These are phyloP conservation scores for Ogataea sp. DNA, from an alignment of 805 yeast species.

Conservation along the genomic window DNA sequence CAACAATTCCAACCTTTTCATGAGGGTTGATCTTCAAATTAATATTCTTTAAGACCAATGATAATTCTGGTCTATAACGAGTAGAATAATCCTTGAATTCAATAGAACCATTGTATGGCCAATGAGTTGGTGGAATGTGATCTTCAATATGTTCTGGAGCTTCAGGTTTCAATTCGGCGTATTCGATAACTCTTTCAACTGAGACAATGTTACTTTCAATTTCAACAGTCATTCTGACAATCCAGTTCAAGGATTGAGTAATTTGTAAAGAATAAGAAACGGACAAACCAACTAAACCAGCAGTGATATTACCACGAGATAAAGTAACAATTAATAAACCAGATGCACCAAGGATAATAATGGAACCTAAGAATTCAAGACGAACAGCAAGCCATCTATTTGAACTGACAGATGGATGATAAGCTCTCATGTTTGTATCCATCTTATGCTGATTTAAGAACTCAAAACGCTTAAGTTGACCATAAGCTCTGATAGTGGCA, in stretches of 20 bases:
- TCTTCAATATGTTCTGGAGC: slow-evolving; percentile 52
- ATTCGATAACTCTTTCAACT: slow-evolving; percentile 61
- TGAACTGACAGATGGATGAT: slow-evolving; percentile 84
- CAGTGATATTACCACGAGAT: slow-evolving; percentile 59
- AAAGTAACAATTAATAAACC: slow-evolving; percentile 69
- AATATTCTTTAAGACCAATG: slow-evolving; percentile 66
- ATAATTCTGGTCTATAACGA: slow-evolving; percentile 75
- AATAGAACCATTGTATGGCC: slow-evolving; percentile 73
- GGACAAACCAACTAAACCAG: slow-evolving; percentile 92
- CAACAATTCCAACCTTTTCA: slow-evolving; percentile 93
- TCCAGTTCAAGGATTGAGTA: slow-evolving; percentile 93
- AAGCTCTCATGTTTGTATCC: slow-evolving; percentile 86
- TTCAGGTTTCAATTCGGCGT: slow-evolving; percentile 50
- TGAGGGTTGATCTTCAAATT: slow-evolving; percentile 54
- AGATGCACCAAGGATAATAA: slow-evolving; percentile 82
- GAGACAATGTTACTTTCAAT: slow-evolving; percentile 94
- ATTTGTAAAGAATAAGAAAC: slow-evolving; percentile 89
- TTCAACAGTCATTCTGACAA: slow-evolving; percentile 97
- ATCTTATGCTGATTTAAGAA: slow-evolving; percentile 61
- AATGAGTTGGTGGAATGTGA: slow-evolving; percentile 50
- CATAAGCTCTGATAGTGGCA: slow-evolving; percentile 66
- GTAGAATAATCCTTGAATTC: slow-evolving; percentile 70
- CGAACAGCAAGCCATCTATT: slow-evolving; percentile 98
- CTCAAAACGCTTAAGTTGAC: slow-evolving; percentile 54
- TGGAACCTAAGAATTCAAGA: slow-evolving; percentile 82